Conservation (phyloP, 768 basidiomycete genomes). For the Hericium rajendrae region DNA sequence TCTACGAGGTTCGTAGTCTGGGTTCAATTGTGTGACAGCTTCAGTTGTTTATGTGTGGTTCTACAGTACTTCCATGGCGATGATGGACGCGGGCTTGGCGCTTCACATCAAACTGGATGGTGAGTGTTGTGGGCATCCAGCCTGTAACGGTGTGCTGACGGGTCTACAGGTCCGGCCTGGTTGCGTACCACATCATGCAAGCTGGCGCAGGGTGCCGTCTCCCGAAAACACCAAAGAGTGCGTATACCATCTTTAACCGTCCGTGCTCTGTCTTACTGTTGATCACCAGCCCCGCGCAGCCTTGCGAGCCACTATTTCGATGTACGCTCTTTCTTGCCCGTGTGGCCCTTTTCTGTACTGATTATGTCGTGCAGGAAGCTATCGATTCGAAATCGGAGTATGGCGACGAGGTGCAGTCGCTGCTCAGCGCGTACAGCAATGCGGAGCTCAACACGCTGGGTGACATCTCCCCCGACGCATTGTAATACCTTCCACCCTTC, state of each 20-base stretch:
- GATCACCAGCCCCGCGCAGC: constrained; percentile 64
- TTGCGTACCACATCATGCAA: constrained; percentile 86
- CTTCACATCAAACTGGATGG: constrained; percentile 99
- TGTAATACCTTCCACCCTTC: constrained; percentile 25
- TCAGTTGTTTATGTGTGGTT: not conserved
- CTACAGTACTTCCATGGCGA: constrained; percentile 91
- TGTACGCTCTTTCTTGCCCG: constrained; percentile 36
- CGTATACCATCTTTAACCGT: constrained; percentile 20
- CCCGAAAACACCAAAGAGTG: constrained; percentile 90
- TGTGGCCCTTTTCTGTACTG: constrained; percentile 2
- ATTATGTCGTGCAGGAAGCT: constrained; percentile 42
- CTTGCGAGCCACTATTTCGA: constrained; percentile 91
- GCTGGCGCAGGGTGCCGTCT: constrained; percentile 82
- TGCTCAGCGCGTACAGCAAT: constrained; percentile 49
- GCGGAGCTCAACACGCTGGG: constrained; percentile 49
- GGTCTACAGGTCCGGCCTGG: constrained; percentile 64
- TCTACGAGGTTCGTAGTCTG: constrained; percentile 63
- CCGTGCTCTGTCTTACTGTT: not conserved
- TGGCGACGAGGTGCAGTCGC: constrained; percentile 60
- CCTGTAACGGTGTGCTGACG: not conserved
- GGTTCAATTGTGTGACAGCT: not conserved
- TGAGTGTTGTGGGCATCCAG: constrained; percentile 22
- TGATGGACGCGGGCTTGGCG: constrained; percentile 85
- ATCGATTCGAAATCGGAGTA: constrained; percentile 57
- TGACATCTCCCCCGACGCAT: constrained; percentile 64